Conservation (phyloP, 208 protist species). For the Acanthamoeba lugdunensis region DNA sequence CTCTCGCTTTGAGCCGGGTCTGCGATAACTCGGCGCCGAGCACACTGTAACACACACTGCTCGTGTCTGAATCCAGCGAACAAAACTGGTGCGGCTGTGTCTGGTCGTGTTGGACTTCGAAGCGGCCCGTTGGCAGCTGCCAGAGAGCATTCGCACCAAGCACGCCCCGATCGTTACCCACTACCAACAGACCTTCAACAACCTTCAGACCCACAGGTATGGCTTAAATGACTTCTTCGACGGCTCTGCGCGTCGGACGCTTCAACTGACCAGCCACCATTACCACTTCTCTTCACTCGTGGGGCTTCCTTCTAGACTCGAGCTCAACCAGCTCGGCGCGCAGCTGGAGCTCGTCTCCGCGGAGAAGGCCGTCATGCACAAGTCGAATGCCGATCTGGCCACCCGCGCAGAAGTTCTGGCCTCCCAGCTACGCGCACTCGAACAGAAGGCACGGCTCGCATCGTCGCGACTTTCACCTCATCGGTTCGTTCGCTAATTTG, state of each 20-base stretch:
- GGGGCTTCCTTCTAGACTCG: neutral
- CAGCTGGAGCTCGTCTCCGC: neutral
- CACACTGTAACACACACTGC: neutral
- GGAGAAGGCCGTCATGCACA: slow-evolving; percentile 5
- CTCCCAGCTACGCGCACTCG: neutral
- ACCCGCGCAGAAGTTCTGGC: neutral
- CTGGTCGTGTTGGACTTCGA: slow-evolving; percentile 27
- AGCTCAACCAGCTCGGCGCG: neutral
- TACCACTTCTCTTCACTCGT: no score
- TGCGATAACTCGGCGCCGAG: neutral
- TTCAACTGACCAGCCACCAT: no score
- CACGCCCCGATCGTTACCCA: slow-evolving; percentile 15
- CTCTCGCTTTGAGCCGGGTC: neutral
- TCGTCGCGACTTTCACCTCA: neutral
- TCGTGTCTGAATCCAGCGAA: neutral
- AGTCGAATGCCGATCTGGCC: neutral
- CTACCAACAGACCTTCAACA: neutral
- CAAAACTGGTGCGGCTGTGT: neutral
- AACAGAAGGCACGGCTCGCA: neutral
- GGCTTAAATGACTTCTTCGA: no score
- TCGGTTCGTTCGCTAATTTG: no score
- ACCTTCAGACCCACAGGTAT: slow-evolving; percentile 13
- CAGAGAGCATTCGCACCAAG: slow-evolving; percentile 10
- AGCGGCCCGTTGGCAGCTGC: slow-evolving; percentile 23
- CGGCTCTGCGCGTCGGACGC: no score